These are phyloP conservation scores for Euphorbia lathyris DNA, from an alignment of 345 rosid species.

Conservation along the genomic window DNA sequence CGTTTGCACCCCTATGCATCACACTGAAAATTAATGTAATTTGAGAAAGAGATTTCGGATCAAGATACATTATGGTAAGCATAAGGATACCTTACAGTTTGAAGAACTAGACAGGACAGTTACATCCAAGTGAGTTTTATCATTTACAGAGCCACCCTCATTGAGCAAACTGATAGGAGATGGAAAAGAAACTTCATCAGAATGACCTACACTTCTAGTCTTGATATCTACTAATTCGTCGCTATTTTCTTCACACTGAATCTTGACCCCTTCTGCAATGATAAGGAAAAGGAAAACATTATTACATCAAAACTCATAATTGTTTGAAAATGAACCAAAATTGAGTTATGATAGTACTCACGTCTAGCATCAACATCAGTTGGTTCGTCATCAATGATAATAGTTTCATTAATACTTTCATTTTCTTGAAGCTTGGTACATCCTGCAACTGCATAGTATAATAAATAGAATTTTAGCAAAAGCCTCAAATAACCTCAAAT, in stretches of 20 bases:
- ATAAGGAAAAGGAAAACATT: constrained; percentile 3
- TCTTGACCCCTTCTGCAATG: constrained; percentile 11
- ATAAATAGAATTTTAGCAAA: neutral
- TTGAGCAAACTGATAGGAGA: constrained; percentile 8
- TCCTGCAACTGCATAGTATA: constrained; percentile 22
- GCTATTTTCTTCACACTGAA: constrained; percentile 11
- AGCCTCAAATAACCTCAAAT: neutral
- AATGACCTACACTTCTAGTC: constrained; percentile 11
- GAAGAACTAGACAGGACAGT: constrained; percentile 24
- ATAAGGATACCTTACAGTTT: constrained; percentile 19
- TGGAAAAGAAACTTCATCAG: constrained; percentile 7
- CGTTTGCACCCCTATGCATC: too few relatives aligned
- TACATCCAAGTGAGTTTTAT: constrained; percentile 18
- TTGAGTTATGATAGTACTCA: neutral
- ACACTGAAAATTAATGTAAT: neutral
- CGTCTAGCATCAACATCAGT: constrained; percentile 25
- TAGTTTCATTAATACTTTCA: constrained; percentile 12
- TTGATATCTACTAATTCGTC: constrained; percentile 17
- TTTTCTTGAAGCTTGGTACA: neutral
- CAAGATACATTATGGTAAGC: neutral
- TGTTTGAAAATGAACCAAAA: neutral
- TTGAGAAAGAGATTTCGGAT: neutral
- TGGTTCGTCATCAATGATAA: constrained; percentile 14
- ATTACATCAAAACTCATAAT: neutral
- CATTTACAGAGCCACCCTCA: constrained; percentile 12